Base-by-base conservation (phyloP, 2,329 filamentous ascomycete genomes). In the Calonectria multiphialidica region DNA sequence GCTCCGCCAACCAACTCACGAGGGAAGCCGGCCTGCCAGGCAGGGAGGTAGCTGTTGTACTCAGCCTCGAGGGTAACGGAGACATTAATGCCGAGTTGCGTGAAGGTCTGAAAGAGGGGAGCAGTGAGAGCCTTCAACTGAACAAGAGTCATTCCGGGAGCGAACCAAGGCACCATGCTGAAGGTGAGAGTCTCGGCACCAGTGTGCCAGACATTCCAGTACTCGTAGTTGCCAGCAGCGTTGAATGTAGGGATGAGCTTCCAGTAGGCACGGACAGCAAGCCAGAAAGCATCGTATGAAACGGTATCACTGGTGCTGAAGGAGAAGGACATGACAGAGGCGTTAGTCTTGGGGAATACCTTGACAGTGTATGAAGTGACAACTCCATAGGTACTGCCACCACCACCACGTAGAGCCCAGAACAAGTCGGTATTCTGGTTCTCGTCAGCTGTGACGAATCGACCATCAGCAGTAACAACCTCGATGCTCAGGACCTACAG, bases 341-440 rank as follows among this genome's bases (percentile, higher is more conserved):
- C 70, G 10, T 78, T 76, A 0, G 74, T 66, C 66, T 80, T 78
- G 10, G 85, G 84, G 69, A 83, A 83, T 2, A 82, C 85, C 49
- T 85, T 86, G 44, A 88, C 73, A 1, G 83, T 86, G 45, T 82
- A 77, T 1, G 76, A 78, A 16, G 76, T 77, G 1, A 74, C 76
- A 1, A 78, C 82, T 18, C 81, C 83, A 8, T 83, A 81, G 5
- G 83, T 82, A 25, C 84, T 79, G 5, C 81, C 83, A 0, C 84
- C 84, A 2, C 85, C 86, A 1, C 85, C 86, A 1, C 83, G 76
- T 16, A 87, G 77, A 4, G 86, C 85, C 49, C 82, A 74, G 79
- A 83, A 85, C 2, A 86, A 77, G 21, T 78, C 76, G 0, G 66
- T 69, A 21, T 78, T 78, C 44, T 75, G 21, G 0, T 68, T 66